phyloP scores from a whole-genome alignment of 768 basidiomycete species.

The Cubamyces sp. region DNA sequence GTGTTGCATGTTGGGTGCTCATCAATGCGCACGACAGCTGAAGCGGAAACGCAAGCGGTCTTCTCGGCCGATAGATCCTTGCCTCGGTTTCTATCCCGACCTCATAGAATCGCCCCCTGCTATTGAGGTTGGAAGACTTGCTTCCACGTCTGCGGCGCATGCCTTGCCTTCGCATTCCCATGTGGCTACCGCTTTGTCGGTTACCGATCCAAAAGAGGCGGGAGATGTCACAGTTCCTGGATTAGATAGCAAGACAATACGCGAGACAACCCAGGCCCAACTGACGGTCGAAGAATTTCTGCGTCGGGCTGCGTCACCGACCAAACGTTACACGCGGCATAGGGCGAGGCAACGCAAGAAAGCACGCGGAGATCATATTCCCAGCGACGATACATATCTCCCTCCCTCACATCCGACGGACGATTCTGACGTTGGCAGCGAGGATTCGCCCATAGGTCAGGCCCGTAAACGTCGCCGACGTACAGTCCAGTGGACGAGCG shows the following conservation, averaged over 20 bases:
- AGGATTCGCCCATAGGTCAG: not conserved
- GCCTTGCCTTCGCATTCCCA: not conserved
- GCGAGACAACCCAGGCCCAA: not conserved
- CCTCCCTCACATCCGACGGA: not conserved
- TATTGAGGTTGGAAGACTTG: not conserved
- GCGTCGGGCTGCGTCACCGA: slow-evolving; percentile 57
- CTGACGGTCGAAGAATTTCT: slow-evolving; percentile 73
- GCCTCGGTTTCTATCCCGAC: slow-evolving; percentile 13
- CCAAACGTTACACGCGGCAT: slow-evolving; percentile 2
- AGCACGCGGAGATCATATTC: not conserved
- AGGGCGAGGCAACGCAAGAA: not conserved
- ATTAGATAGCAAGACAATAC: no score
- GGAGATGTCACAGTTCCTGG: no score
- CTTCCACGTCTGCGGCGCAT: not conserved
- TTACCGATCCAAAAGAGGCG: no score
- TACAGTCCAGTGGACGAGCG: slow-evolving; percentile 3
- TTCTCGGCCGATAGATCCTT: not conserved
- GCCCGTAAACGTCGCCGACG: not conserved
- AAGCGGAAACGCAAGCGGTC: slow-evolving; percentile 8
- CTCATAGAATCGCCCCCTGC: not conserved
- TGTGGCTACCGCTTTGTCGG: not conserved
- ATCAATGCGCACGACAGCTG: not conserved
- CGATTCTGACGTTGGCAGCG: not conserved
- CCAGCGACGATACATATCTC: not conserved
- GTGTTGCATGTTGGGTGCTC: not conserved